A percentile compares a stretch with the other conserved stretches of the same genome.
Conservation (phyloP, 108 stramenopile species). For the Epithemia pelagica region DNA sequence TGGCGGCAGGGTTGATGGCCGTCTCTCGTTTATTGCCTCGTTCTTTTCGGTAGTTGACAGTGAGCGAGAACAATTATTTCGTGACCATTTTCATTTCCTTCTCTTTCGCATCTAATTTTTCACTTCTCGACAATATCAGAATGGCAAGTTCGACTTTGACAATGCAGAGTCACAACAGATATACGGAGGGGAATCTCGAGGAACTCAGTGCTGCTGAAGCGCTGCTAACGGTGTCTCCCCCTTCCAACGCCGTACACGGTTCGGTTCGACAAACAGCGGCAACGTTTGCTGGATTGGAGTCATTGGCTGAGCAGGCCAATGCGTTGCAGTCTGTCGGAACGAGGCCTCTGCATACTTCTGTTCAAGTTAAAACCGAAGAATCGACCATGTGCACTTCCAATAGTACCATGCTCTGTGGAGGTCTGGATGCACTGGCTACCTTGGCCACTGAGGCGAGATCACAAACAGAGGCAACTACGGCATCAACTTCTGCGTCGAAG, state of each 20-base stretch:
- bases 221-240: neutral
- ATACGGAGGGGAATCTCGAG: neutral
- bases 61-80: too few species aligned
- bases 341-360: neutral
- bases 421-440: neutral
- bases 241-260: neutral
- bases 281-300: neutral
- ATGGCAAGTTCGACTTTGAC: neutral
- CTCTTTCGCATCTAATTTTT: neutral
- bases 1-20: too few species aligned
- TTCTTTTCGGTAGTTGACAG: too few species aligned
- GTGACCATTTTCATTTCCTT: too few species aligned
- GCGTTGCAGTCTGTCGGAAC: neutral
- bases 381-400: neutral
- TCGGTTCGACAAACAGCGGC: neutral
- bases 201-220: neutral
- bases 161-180: neutral
- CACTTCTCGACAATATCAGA: neutral
- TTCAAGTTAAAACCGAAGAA: neutral
- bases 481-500: too few species aligned
- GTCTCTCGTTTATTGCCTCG: too few species aligned
- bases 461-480: too few species aligned
- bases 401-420: neutral
- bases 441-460: neutral
- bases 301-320: neutral